Base-by-base conservation (phyloP, 2,329 filamentous ascomycete species). In the Alternaria sp. region DNA sequence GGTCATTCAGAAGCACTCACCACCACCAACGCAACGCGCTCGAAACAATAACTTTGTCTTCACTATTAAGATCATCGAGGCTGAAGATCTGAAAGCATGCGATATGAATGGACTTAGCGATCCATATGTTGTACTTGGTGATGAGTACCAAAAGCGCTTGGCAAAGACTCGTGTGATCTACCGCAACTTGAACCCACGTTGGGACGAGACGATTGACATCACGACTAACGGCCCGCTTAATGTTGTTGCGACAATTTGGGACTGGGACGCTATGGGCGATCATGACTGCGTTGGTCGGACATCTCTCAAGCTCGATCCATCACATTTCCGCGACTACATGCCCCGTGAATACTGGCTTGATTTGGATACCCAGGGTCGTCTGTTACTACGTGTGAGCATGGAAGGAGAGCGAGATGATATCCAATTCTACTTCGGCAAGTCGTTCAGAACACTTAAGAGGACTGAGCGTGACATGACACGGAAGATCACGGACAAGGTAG, bases 341-440 rank as follows among this genome's bases (percentile, higher is more conserved):
- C 95, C 95, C 16, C 88, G 94, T 65, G 95, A 99, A 78, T 98
- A 97, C 78, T 99, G 95, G 95, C 87, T 99, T 18, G 94, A 98
- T 75, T 86, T 99, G 48, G 95, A 99, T 77, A 97, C 94, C 0
- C 95, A 99, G 78, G 95, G 95, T 8, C 87, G 94, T 52, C 81
- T 99, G 32, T 81, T 99, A 59, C 87, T 99, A 54, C 88, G 94
- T 64, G 93, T 99, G 54, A 97, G 93, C 76, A 99, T 99, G 95
- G 95, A 99, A 81, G 95, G 95, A 53, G 95, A 99, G 81, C 88
- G 95, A 64, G 95, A 99, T 76, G 95, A 99, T 76, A 99, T 99
- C 60, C 92, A 97, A 73, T 99, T 99, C 79, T 94, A 97, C 75
- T 98, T 98, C 79, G 95, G 94, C 71, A 98, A 97, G 80, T 92